These are phyloP conservation scores for Crucibulum laeve DNA, from an alignment of 768 basidiomycete genomes.

Conservation along the genomic window DNA sequence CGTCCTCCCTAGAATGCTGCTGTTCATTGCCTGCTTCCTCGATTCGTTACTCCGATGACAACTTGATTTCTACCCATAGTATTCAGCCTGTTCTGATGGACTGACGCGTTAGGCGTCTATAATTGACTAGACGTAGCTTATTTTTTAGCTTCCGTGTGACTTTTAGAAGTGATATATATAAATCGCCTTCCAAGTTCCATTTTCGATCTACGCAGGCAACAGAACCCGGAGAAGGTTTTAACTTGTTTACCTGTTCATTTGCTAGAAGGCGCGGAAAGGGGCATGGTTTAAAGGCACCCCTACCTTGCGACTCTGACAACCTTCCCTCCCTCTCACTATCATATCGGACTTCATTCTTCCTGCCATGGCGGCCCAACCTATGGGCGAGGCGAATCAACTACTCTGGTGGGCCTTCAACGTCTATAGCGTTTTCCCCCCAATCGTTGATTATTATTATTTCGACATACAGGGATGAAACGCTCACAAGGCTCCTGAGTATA, in stretches of 20 bases:
- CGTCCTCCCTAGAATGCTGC: too few species aligned
- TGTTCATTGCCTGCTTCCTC: too few species aligned
- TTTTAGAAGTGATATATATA: constrained; percentile 34
- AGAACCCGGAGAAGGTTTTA: constrained; percentile 50
- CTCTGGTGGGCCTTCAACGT: constrained; percentile 47
- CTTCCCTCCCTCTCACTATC: constrained; percentile 36
- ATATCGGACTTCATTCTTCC: constrained; percentile 30
- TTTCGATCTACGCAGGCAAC: constrained; percentile 40
- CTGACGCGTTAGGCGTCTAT: background rate
- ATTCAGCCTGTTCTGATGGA: background rate
- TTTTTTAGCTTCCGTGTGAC: constrained; percentile 32
- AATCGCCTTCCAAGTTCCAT: constrained; percentile 39
- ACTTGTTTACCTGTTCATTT: constrained; percentile 49
- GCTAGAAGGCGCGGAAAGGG: constrained; percentile 24
- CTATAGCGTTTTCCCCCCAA: constrained; percentile 6
- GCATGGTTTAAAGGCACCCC: constrained; percentile 42
- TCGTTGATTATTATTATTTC: constrained; percentile 12
- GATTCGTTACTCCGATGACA: too few species aligned
- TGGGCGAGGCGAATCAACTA: constrained; percentile 58
- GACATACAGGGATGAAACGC: constrained; percentile 56
- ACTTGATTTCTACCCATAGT: too few species aligned
- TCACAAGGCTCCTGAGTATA: constrained; percentile 57
- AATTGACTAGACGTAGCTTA: constrained; percentile 3
- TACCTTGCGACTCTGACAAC: constrained; percentile 36
- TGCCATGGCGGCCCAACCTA: constrained; percentile 51